Evolutionary conservation across 179 eudicot genomes (phyloP), one percentile per base, ranked within the genome.

Genomic region (Nepenthes alata): DNA sequence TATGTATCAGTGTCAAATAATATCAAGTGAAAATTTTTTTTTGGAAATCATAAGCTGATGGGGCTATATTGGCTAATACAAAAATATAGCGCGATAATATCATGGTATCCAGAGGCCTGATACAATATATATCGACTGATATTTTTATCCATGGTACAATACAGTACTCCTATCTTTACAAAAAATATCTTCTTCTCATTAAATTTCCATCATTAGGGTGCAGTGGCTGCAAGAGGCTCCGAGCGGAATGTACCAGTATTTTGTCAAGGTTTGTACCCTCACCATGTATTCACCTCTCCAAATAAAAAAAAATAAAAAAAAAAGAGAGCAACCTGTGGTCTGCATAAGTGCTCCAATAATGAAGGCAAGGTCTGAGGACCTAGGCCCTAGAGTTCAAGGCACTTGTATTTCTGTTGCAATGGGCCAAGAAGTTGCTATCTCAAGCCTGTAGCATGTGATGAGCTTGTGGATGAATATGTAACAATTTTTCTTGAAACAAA

Each of bases 191-290:
- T 3, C 9, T 11, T n/a, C n/a, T 11, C 13, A 11, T 16, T 2
- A 52, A 11, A 52, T 11, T 52, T 13, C n/a, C 6, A 1, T 52
- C 55, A 3, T 72, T 77, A 91, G 97, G 77, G 96, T 77, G 45
- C 76, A 77, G 41, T 88, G 90, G 94, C 59, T 67, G 66, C 94
- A 88, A 71, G 77, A 72, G 67, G 61, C 76, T 37, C 66, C 83
- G 63, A 74, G 75, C 70, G 97, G 97, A 71, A 71, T 81, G 68
- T 82, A 91, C 70, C 96, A 91, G 77, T 91, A 91, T 74, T 91
- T 91, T 74, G 58, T 82, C 57, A 88, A 91, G 94, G 97, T 91
- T 66, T 51, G 78, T 55, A 55, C 62, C 25, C 53, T 48, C 57
- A 9, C n/a, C 11, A 0, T 54, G 58, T 54, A 34, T 55, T 9